phyloP scores from a whole-genome alignment of 495 filamentous ascomycete genomes.

The Hapsidospora chrysogenum region DNA sequence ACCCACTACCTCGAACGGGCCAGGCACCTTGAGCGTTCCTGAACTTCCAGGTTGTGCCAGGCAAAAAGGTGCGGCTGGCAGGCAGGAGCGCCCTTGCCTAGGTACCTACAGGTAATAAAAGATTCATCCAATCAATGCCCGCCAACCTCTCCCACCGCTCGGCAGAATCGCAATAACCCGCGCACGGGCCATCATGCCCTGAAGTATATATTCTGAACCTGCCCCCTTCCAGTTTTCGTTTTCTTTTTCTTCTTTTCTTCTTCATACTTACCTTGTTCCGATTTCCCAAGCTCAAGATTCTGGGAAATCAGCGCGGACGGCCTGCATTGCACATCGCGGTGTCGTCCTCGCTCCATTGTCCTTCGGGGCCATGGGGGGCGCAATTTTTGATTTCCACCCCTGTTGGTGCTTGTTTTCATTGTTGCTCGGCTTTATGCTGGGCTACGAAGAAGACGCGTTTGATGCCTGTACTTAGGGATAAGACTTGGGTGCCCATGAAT shows the following conservation, averaged over 20 bases:
- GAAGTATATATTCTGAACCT: not conserved
- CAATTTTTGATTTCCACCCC: slow-evolving; percentile 13
- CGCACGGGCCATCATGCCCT: slow-evolving; percentile 3
- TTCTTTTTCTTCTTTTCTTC: slow-evolving; percentile 10
- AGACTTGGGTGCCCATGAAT: no score
- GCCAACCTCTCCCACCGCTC: not conserved
- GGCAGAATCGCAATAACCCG: not conserved
- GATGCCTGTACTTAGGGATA: not conserved
- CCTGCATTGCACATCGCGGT: slow-evolving; percentile 3
- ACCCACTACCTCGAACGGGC: not conserved
- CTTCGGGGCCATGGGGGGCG: slow-evolving; percentile 21
- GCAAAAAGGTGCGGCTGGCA: no score
- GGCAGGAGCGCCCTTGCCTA: no score
- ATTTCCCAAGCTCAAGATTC: slow-evolving; percentile 14
- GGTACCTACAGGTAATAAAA: no score
- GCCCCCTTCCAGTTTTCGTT: slow-evolving; percentile 1
- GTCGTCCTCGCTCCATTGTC: slow-evolving; percentile 11
- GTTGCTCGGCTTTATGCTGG: slow-evolving; percentile 6
- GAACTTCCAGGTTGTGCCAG: no score
- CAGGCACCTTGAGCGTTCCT: not conserved
- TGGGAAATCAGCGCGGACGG: slow-evolving; percentile 1
- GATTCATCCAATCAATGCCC: no score
- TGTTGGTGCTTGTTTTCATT: slow-evolving; percentile 6
- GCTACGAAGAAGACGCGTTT: slow-evolving; percentile 5
- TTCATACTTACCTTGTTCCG: slow-evolving; percentile 23